A percentile compares a stretch with the other conserved stretches of the same genome.
Conservation (phyloP, 371 early-diverging fungal genomes). For the Mucor saturninus region DNA sequence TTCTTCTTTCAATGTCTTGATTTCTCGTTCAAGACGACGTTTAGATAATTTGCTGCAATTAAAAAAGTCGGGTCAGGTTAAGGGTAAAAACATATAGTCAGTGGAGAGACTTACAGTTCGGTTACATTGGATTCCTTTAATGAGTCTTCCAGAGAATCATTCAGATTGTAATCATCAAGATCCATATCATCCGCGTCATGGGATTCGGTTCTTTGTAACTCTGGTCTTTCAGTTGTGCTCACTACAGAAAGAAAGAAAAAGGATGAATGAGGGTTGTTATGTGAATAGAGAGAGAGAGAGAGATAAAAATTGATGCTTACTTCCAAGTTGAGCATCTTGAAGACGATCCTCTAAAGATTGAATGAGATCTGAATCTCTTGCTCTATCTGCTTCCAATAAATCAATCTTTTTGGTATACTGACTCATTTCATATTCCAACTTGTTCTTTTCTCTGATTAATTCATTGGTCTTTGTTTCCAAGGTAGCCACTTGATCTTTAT, state of each 20-base stretch:
- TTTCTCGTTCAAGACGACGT: conserved; percentile 78
- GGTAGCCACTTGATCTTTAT: conserved; percentile 79
- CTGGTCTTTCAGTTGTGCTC: conserved; percentile 14
- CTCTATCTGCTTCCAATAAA: conserved; percentile 66
- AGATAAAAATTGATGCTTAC: conserved; percentile 24
- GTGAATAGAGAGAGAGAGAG: neutral
- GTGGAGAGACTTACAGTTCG: conserved; percentile 41
- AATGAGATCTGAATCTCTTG: conserved; percentile 76
- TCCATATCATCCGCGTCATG: conserved; percentile 42
- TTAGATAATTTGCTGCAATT: conserved; percentile 59
- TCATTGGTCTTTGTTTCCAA: conserved; percentile 76
- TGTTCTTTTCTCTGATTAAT: conserved; percentile 72
- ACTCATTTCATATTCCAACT: conserved; percentile 72
- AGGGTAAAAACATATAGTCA: neutral
- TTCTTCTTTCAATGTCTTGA: conserved; percentile 65
- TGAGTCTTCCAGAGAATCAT: conserved; percentile 49
- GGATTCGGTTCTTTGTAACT: neutral
- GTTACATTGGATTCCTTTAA: conserved; percentile 60
- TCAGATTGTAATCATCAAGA: conserved; percentile 41
- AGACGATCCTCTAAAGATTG: conserved; percentile 79
- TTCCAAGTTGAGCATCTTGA: conserved; percentile 81
- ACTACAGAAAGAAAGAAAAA: conserved; percentile 5
- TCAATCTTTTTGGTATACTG: conserved; percentile 68
- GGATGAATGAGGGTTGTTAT: neutral
- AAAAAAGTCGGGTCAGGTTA: neutral